A percentile compares a stretch with the other conserved stretches of the same genome.
Evolutionary conservation across 148 eudicot species (phyloP).

Genomic region (Polygonum aviculare): DNA sequence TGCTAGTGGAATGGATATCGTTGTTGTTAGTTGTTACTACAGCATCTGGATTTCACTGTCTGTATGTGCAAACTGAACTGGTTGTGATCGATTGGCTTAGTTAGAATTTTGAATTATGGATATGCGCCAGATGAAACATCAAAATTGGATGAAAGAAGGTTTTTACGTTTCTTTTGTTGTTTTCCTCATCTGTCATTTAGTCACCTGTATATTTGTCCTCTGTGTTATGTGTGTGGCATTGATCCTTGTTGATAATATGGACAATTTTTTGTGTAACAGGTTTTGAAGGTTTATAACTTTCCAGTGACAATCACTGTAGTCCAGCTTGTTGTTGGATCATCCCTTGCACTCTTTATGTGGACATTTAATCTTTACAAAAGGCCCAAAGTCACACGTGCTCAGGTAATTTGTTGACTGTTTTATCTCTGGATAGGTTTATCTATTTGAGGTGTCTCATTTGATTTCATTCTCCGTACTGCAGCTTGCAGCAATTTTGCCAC

Average conservation of each 20-base stretch:
- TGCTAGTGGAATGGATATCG: not conserved
- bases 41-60: not conserved
- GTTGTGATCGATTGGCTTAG: not conserved
- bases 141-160: not conserved
- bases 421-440: not conserved
- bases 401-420: slow-evolving; percentile 34
- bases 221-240: not conserved
- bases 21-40: not conserved
- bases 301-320: slow-evolving; percentile 64
- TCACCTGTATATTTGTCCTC: not conserved
- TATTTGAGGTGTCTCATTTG: not conserved
- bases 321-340: slow-evolving; percentile 81
- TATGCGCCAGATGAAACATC: not conserved
- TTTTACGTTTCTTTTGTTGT: not conserved
- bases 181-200: not conserved
- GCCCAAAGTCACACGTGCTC: slow-evolving; percentile 65
- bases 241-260: not conserved
- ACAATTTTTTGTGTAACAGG: slow-evolving; percentile 33
- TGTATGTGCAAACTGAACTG: not conserved
- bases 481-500: slow-evolving; percentile 73
- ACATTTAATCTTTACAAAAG: slow-evolving; percentile 58
- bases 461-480: slow-evolving; percentile 22
- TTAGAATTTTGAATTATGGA: not conserved
- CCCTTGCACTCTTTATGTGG: slow-evolving; percentile 76
- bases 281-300: slow-evolving; percentile 64